Percentiles rank a stretch among this genome's conserved stretches.
Conservation (phyloP, 139 green algal genomes). For the Tetradesmus obliquus region DNA sequence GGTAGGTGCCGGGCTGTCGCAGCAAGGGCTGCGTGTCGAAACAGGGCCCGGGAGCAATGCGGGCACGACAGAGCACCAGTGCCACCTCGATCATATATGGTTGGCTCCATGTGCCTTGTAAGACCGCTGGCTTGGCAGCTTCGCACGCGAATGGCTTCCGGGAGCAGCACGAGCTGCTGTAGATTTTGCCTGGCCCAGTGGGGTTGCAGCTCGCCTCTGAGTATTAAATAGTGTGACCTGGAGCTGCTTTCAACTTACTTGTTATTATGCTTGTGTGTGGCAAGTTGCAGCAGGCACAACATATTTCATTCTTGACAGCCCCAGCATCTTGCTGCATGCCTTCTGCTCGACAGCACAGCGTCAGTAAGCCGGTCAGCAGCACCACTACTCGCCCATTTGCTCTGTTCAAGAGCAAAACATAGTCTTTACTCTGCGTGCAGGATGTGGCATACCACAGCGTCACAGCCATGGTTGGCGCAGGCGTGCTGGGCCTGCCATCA, state of each 20-base stretch:
- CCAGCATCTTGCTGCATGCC: too few relatives aligned
- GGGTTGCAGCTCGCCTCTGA: too few relatives aligned
- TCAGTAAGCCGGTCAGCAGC: too few relatives aligned
- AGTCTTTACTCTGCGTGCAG: not conserved
- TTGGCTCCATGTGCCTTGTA: not conserved
- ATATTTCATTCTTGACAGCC: too few relatives aligned
- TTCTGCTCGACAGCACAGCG: too few relatives aligned
- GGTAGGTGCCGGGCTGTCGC: not conserved
- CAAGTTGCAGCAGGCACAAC: too few relatives aligned
- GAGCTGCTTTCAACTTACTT: too few relatives aligned
- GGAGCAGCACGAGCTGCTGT: not conserved
- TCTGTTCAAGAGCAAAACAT: too few relatives aligned
- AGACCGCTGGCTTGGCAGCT: not conserved
- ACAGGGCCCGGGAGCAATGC: not conserved
- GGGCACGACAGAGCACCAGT: not conserved
- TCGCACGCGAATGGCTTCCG: not conserved
- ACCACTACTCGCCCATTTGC: too few relatives aligned
- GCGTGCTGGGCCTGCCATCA: not conserved
- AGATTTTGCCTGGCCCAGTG: too few relatives aligned
- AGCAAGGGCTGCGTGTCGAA: not conserved
- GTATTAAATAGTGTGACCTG: too few relatives aligned
- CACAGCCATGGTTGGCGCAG: not conserved
- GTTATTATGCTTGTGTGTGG: too few relatives aligned
- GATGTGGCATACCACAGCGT: slow-evolving; percentile 25
- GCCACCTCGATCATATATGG: not conserved